Evolutionary conservation across 495 filamentous ascomycete genomes (phyloP).

Genomic region (Penicillium silybi): DNA sequence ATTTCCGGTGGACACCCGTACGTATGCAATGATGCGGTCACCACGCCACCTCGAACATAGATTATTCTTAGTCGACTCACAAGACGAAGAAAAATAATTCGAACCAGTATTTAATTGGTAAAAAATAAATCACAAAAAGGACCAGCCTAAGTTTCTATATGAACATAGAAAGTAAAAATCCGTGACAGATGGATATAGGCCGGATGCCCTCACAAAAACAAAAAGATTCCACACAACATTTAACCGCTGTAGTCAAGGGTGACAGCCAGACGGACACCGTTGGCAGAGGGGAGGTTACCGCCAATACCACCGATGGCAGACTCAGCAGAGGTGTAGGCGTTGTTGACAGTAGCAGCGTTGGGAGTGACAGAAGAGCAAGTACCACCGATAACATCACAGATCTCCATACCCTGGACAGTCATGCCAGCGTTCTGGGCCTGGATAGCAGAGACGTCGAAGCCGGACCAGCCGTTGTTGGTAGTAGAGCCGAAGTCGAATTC

Average conservation of each 20-base stretch:
- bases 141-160: constrained; percentile 25
- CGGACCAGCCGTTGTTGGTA: constrained; percentile 36
- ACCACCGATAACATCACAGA: constrained; percentile 24
- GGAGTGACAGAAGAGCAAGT: constrained; percentile 33
- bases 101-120: not conserved
- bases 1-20: not conserved
- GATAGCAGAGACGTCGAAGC: constrained; percentile 43
- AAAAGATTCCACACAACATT: constrained; percentile 8
- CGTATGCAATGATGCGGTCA: constrained; percentile 18
- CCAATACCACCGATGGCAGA: constrained; percentile 37
- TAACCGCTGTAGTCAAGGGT: constrained; percentile 31
- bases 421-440: constrained; percentile 30
- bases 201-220: constrained; percentile 4
- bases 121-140: constrained; percentile 9
- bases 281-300: constrained; percentile 30
- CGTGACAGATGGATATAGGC: constrained; percentile 16
- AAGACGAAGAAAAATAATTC: not conserved
- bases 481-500: constrained; percentile 40
- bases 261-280: constrained; percentile 25
- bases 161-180: constrained; percentile 10
- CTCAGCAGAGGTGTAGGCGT: constrained; percentile 36
- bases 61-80: too few species aligned
- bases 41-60: constrained; percentile 10
- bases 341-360: constrained; percentile 23
- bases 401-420: constrained; percentile 32